A percentile compares a stretch with the other conserved stretches of the same genome.
Conservation (phyloP, 331 rosid species). For the Prunus yedoensis region DNA sequence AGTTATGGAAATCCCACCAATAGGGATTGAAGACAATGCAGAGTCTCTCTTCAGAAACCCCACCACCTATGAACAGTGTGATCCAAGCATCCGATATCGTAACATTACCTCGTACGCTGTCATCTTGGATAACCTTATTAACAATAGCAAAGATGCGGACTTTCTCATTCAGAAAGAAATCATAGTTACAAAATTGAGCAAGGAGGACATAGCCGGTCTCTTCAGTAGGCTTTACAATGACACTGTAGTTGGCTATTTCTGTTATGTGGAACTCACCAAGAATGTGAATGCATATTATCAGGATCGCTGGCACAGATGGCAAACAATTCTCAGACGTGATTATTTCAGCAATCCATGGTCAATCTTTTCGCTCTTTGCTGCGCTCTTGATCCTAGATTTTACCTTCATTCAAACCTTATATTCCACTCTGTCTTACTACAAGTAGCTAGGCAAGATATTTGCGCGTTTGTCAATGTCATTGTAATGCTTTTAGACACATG, state of each 20-base stretch:
- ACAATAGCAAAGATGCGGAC: constrained; percentile 1
- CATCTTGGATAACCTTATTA: constrained; percentile 1
- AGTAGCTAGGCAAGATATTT: not conserved
- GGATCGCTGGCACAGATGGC: not conserved
- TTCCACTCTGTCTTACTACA: not conserved
- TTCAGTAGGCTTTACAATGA: not conserved
- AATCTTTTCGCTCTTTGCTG: not conserved
- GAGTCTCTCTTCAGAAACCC: not conserved
- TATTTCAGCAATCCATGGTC: constrained; percentile 1
- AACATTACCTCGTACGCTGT: not conserved
- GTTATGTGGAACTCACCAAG: not conserved
- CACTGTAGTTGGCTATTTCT: not conserved
- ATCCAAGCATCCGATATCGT: not conserved
- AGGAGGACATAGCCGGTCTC: not conserved
- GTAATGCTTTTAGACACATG: not conserved
- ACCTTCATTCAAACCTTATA: constrained; percentile 5
- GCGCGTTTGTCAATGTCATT: not conserved
- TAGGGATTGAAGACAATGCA: not conserved
- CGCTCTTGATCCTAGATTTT: not conserved
- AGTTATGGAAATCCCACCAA: not conserved
- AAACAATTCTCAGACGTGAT: not conserved
- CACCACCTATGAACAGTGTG: not conserved
- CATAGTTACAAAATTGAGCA: not conserved
- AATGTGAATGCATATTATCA: not conserved
- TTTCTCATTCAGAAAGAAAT: not conserved